phyloP scores from a whole-genome alignment of 441 rosid genomes.

The Pelargonium fulgidum region DNA sequence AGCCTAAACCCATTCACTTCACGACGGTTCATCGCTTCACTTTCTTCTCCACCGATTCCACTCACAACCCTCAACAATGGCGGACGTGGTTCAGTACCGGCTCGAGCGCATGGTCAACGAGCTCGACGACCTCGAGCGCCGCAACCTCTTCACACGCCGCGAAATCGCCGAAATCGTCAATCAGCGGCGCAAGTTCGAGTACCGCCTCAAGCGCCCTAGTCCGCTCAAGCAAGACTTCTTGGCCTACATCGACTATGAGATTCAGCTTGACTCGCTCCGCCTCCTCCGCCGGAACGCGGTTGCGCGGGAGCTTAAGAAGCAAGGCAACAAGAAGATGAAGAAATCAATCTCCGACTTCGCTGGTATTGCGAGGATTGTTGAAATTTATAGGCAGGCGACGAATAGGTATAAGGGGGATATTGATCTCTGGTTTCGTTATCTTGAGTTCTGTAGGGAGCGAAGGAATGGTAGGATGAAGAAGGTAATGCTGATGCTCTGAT shows the following conservation, averaged over 20 bases:
- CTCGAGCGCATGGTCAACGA: slow-evolving; percentile 93
- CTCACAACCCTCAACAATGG: slow-evolving; percentile 36
- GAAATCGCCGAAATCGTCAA: slow-evolving; percentile 77
- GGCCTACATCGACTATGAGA: slow-evolving; percentile 76
- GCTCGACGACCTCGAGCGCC: slow-evolving; percentile 74
- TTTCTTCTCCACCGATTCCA: background rate
- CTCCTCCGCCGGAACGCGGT: slow-evolving; percentile 54
- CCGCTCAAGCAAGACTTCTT: slow-evolving; percentile 74
- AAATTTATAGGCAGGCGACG: slow-evolving; percentile 62
- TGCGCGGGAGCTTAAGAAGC: slow-evolving; percentile 23
- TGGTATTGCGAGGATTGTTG: slow-evolving; percentile 51
- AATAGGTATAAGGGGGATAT: slow-evolving; percentile 76
- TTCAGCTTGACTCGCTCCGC: slow-evolving; percentile 67
- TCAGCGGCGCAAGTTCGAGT: slow-evolving; percentile 86
- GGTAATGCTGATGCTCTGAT: slow-evolving; percentile 31
- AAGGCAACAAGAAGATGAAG: slow-evolving; percentile 35
- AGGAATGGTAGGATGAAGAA: slow-evolving; percentile 81
- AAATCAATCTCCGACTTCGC: slow-evolving; percentile 62
- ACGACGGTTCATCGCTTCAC: background rate
- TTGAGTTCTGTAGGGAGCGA: slow-evolving; percentile 66
- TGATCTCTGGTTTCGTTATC: slow-evolving; percentile 72
- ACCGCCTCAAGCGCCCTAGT: slow-evolving; percentile 76
- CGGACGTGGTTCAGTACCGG: slow-evolving; percentile 92
- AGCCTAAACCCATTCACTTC: too few species aligned
- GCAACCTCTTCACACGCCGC: slow-evolving; percentile 54